A percentile compares a stretch with the other conserved stretches of the same genome.
phyloP scores from a whole-genome alignment of 108 stramenopile genomes.

The Stephanodiscus minutulus region DNA sequence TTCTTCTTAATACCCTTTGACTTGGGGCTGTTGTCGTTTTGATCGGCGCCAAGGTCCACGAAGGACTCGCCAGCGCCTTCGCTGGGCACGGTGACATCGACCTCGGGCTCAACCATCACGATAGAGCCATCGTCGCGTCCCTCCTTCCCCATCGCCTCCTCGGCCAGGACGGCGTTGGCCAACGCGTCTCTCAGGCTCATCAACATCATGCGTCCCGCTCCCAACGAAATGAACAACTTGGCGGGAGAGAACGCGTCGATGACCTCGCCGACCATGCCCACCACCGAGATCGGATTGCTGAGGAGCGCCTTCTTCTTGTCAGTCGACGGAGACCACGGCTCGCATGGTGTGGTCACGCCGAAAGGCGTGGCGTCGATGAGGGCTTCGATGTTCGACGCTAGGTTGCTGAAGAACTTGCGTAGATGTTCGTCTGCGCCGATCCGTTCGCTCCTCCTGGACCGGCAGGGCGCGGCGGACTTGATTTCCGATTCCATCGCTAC shows the following conservation, averaged over 20 bases:
- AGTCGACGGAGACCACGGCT: conserved; percentile 23
- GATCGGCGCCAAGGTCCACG: conserved; percentile 28
- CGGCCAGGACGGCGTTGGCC: conserved; percentile 15
- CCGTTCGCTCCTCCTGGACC: neutral
- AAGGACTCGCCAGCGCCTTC: conserved; percentile 14
- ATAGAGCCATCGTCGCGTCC: conserved; percentile 1
- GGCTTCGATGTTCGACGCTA: conserved; percentile 17
- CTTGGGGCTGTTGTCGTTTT: neutral
- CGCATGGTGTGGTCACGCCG: conserved; percentile 22
- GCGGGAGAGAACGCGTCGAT: conserved; percentile 7
- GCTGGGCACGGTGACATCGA: conserved; percentile 10
- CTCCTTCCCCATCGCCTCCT: conserved; percentile 6
- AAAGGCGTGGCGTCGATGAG: conserved; percentile 31
- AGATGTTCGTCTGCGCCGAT: conserved; percentile 4
- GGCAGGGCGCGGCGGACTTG: neutral
- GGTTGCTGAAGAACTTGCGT: conserved; percentile 9
- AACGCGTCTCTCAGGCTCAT: conserved; percentile 17
- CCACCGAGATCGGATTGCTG: conserved; percentile 18
- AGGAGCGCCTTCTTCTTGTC: conserved; percentile 19
- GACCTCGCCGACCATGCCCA: conserved; percentile 13
- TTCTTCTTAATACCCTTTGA: conserved; percentile 7
- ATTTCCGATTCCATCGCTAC: neutral
- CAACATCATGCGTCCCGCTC: conserved; percentile 9
- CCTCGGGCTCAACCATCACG: conserved; percentile 20
- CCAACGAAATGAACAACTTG: conserved; percentile 3